These are phyloP conservation scores for Cytidiella melzeri DNA, from an alignment of 768 basidiomycete species.

Conservation along the genomic window DNA sequence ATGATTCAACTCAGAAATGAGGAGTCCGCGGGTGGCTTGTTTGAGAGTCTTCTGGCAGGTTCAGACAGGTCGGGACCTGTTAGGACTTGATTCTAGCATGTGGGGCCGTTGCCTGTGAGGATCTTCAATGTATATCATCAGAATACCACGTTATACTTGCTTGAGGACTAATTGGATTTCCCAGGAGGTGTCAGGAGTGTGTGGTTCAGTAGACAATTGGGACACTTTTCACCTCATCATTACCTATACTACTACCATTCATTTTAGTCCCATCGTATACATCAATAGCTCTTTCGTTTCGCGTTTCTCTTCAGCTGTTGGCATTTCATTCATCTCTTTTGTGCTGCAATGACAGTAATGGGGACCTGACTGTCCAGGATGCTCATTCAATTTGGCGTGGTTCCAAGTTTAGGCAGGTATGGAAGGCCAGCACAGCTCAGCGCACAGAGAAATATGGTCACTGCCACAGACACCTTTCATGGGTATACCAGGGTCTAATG, in stretches of 20 bases:
- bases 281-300: neutral
- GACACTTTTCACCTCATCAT: neutral
- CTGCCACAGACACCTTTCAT: slow-evolving; percentile 71
- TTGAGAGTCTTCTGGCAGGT: slow-evolving; percentile 80
- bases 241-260: neutral
- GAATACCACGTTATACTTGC: neutral
- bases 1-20: slow-evolving; percentile 97
- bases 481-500: slow-evolving; percentile 74
- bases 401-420: neutral
- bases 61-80: slow-evolving; percentile 55
- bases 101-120: neutral
- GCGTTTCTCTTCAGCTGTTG: neutral
- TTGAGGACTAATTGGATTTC: neutral
- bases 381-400: no score
- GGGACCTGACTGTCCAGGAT: no score
- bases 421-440: slow-evolving; percentile 41
- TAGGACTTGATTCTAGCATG: neutral
- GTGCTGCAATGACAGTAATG: neutral
- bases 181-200: neutral
- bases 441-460: slow-evolving; percentile 80
- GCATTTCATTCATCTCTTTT: neutral
- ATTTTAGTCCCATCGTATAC: neutral
- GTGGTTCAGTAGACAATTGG: neutral
- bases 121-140: no score
- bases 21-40: slow-evolving; percentile 75